Percentiles rank a stretch among this genome's conserved stretches.
Conservation (phyloP, 1,284 basidiomycete genomes). For the Ustilago trichophora region DNA sequence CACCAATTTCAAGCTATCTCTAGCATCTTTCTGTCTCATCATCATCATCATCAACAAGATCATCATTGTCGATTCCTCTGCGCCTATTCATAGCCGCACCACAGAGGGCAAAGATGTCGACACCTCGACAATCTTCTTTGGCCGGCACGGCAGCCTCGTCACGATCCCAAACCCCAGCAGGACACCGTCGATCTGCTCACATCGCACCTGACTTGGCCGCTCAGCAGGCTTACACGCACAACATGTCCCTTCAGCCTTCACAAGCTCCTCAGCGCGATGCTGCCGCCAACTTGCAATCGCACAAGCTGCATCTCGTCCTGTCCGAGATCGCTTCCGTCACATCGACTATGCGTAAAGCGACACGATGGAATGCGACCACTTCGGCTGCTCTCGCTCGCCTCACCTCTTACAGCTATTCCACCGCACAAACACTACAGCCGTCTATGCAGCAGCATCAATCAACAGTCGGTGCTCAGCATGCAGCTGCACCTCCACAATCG, state of each 20-base stretch:
- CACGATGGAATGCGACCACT: slow-evolving; percentile 50
- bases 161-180: slow-evolving; percentile 19
- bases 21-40: no score
- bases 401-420: slow-evolving; percentile 47
- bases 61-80: no score
- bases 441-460: slow-evolving; percentile 5
- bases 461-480: background rate
- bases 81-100: no score
- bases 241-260: background rate
- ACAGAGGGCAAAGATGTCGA: no score
- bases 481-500: background rate
- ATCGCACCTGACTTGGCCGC: slow-evolving; percentile 2
- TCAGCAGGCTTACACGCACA: background rate
- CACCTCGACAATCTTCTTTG: slow-evolving; percentile 1
- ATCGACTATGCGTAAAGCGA: slow-evolving; percentile 86
- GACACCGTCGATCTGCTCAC: slow-evolving; percentile 40
- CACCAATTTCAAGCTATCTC: no score
- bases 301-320: slow-evolving; percentile 75
- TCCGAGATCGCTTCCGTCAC: slow-evolving; percentile 92
- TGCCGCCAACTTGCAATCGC: slow-evolving; percentile 23
- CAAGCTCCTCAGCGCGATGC: slow-evolving; percentile 1
- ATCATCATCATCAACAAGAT: no score
- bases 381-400: slow-evolving; percentile 32
- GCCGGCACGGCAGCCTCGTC: slow-evolving; percentile 15
- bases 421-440: slow-evolving; percentile 14